phyloP scores from a whole-genome alignment of 805 yeast genomes.

The Yamadazyma kitorensis region DNA sequence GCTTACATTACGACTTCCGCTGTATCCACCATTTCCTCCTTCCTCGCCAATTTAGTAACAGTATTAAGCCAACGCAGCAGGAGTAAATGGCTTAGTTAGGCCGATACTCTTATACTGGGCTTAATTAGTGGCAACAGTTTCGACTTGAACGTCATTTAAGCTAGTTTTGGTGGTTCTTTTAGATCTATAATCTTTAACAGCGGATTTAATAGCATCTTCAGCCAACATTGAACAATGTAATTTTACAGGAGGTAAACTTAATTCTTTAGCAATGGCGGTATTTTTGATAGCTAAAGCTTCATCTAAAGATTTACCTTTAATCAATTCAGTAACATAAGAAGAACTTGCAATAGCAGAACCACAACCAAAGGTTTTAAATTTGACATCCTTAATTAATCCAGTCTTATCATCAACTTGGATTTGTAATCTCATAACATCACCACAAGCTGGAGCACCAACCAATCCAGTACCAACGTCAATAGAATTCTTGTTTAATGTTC shows the following conservation, averaged over 20 bases:
- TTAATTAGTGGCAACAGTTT: slow-evolving; percentile 1
- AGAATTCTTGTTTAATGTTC: slow-evolving; percentile 77
- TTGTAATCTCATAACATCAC: slow-evolving; percentile 97
- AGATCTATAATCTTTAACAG: slow-evolving; percentile 89
- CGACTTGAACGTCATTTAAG: slow-evolving; percentile 39
- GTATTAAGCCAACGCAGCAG: too few species aligned
- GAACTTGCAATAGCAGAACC: slow-evolving; percentile 97
- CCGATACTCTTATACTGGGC: too few species aligned
- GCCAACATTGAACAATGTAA: slow-evolving; percentile 98
- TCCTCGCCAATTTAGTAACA: too few species aligned
- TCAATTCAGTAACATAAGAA: slow-evolving; percentile 91
- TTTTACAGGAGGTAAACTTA: slow-evolving; percentile 94
- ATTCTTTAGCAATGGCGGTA: slow-evolving; percentile 90
- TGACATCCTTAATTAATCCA: slow-evolving; percentile 91
- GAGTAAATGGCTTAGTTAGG: too few species aligned
- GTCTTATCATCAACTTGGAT: slow-evolving; percentile 88
- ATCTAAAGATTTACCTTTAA: slow-evolving; percentile 89
- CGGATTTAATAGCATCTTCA: slow-evolving; percentile 97
- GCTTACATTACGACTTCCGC: too few species aligned
- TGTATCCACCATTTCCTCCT: too few species aligned
- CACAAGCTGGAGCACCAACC: slow-evolving; percentile 99
- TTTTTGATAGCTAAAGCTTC: slow-evolving; percentile 93
- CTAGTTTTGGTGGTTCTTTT: slow-evolving; percentile 65
- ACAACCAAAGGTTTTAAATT: slow-evolving; percentile 98
- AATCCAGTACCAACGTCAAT: slow-evolving; percentile 90